Evolutionary conservation across 805 yeast genomes (phyloP), one percentile per base, ranked within the genome.

Genomic region (Candida koratica): DNA sequence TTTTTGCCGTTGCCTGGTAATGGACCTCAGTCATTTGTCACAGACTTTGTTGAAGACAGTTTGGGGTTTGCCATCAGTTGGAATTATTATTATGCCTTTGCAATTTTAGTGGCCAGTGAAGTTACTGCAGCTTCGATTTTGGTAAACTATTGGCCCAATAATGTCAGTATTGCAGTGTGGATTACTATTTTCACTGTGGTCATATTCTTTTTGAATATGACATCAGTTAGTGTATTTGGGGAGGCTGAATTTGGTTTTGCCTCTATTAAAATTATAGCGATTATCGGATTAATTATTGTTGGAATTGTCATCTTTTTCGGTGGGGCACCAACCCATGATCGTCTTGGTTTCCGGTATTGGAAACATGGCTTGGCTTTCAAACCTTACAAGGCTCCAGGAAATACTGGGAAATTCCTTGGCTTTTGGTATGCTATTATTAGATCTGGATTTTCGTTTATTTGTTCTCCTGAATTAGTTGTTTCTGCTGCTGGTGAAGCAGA

Each of bases 401-500:
- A 63, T 39, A 67, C 79, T 20, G 86, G 83, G 28, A 70, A 69
- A 39, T 78, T 81, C 54, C 57, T 76, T 18, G 84, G 79, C 16
- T 65, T 77, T 36, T 74, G 79, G 73, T 70, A 77, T n/a, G 74
- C 70, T 43, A 60, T 78, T 32, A 72, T 77, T 46, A 76, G 74
- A 47, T 75, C 79, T 28, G 83, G 75, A 10, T 78, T 76, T 47
- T 73, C 81, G 6, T 77, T 77, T 51, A 70, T 77, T 41, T 61
- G 74, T 25, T 52, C 77, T 24, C 82, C 83, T 15, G 84, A 79
- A 59, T 64, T 80, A 47, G 67, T 81, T 33, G 78, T 85, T 8
- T 77, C 89, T 11, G 94, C 95, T 0, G 86, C 82, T 51, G 64
- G 44, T 30, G 71, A 65, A 44, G 55, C 61, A 18, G 44, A 55